A percentile compares a stretch with the other conserved stretches of the same genome.
Conservation (phyloP, 2,329 filamentous ascomycete genomes). For the Xylaria sp. region DNA sequence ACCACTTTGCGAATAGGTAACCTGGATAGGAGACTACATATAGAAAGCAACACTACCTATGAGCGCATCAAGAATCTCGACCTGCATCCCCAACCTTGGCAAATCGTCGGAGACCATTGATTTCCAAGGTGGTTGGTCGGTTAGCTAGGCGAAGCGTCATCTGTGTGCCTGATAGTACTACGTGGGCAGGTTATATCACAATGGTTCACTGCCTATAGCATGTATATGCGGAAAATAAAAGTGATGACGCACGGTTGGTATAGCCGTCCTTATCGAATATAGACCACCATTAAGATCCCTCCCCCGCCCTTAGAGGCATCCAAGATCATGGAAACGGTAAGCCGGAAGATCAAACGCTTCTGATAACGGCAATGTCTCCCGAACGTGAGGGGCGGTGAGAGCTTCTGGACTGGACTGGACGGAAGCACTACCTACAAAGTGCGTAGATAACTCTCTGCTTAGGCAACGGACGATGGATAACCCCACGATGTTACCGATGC, state of each 20-base stretch:
- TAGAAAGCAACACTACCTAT: neutral
- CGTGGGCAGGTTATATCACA: conserved; percentile 11
- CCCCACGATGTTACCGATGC: neutral
- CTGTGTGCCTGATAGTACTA: neutral
- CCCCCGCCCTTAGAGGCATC: conserved; percentile 7
- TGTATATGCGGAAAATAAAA: neutral
- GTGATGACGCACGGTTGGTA: conserved; percentile 15
- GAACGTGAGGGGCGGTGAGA: conserved; percentile 2
- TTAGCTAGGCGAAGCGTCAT: neutral
- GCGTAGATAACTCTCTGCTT: neutral
- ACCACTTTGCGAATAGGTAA: neutral
- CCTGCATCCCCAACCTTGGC: neutral
- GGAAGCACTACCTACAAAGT: neutral
- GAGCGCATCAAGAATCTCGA: conserved; percentile 11
- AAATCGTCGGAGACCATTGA: neutral
- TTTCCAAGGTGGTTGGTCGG: conserved; percentile 1
- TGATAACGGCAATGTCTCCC: conserved; percentile 15
- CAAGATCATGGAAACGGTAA: conserved; percentile 31
- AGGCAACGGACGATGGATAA: neutral
- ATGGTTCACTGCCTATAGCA: neutral
- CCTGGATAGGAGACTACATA: neutral
- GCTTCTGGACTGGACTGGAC: neutral
- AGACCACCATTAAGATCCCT: conserved; percentile 20
- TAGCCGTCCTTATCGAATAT: conserved; percentile 33
- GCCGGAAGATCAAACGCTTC: conserved; percentile 35